Base-by-base conservation (phyloP, 352 stramenopile genomes). In the Pythium vanterpoolii region DNA sequence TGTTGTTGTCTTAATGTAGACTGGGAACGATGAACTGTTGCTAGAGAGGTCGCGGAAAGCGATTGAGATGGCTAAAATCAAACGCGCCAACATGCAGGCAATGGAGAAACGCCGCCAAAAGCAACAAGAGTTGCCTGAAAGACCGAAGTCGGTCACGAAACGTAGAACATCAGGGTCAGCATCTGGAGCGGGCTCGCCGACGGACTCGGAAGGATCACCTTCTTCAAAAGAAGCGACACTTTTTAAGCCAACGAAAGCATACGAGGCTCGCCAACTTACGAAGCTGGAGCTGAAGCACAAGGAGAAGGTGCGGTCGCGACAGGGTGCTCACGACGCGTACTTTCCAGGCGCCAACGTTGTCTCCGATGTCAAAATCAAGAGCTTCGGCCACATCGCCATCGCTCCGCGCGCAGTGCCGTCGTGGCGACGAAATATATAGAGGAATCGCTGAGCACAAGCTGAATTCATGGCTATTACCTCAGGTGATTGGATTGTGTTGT, bases 311-410 rank as follows among this genome's bases (percentile, higher is more conserved):
- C 69, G 80, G 1, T 39, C 72, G 34, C 72, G 49, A 0, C 74
- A 85, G 58, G 71, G 48, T n/a, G 79, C 79, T 2, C 79, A 91
- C n/a, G 74, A 86, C 13, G 39, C 66, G 9, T 81, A 77, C 40
- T 79, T 89, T 23, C 71, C 79, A 30, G 74, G 77, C 10, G 62
- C 75, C 2, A 55, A 60, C n/a, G 67, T 73, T 42, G 72, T 78
- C 40, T 61, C 67, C 19, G 76, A 87, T 36, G 77, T 79, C 10
- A 87, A 83, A 58, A 57, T 83, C 33, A 87, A 86, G 44, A 89
- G 78, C 55, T 90, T 89, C 49, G 77, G 79, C 0, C 79, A 91
- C 42, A 64, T 85, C 7, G 63, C 79, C 19, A 89, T 89, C 58
- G 76, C 87, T 19, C 79, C 82, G 23, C 72, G 79, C 1, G 71